Evolutionary conservation across 768 basidiomycete species (phyloP).

Genomic region (Fomitopsis serialis): DNA sequence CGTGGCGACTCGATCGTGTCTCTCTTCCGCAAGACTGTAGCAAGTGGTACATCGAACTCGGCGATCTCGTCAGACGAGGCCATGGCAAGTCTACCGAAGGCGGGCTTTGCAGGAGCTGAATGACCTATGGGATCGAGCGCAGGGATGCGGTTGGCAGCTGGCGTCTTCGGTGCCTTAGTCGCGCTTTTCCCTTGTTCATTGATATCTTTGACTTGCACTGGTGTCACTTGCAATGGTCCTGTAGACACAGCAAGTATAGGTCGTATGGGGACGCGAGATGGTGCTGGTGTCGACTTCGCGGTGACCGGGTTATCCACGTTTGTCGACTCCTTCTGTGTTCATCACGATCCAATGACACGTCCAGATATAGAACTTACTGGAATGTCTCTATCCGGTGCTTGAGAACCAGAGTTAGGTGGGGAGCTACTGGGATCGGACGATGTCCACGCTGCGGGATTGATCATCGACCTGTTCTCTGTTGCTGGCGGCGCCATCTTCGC

Average conservation of each 20-base stretch:
- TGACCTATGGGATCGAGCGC: neutral
- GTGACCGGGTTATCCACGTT: conserved; percentile 16
- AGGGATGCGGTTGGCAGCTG: neutral
- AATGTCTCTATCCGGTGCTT: conserved; percentile 17
- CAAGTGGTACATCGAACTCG: conserved; percentile 14
- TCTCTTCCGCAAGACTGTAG: conserved; percentile 11
- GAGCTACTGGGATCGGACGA: conserved; percentile 21
- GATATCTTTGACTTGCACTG: neutral
- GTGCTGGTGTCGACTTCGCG: conserved; percentile 10
- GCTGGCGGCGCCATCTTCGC: conserved; percentile 5
- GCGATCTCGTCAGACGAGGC: conserved; percentile 21
- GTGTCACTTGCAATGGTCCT: neutral
- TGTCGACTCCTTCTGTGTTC: conserved; percentile 12
- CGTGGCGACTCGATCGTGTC: conserved; percentile 3
- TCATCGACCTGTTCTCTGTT: conserved; percentile 21
- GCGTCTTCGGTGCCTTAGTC: neutral
- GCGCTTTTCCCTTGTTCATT: neutral
- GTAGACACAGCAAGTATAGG: neutral
- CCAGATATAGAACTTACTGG: conserved; percentile 12
- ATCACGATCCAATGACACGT: neutral
- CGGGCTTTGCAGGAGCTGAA: conserved; percentile 5
- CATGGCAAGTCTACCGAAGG: conserved; percentile 18
- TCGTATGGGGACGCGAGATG: neutral
- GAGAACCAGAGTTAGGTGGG: conserved; percentile 5
- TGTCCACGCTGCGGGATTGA: conserved; percentile 25